phyloP scores from a whole-genome alignment of 257 asterid genomes.

The Solanum piurae region DNA sequence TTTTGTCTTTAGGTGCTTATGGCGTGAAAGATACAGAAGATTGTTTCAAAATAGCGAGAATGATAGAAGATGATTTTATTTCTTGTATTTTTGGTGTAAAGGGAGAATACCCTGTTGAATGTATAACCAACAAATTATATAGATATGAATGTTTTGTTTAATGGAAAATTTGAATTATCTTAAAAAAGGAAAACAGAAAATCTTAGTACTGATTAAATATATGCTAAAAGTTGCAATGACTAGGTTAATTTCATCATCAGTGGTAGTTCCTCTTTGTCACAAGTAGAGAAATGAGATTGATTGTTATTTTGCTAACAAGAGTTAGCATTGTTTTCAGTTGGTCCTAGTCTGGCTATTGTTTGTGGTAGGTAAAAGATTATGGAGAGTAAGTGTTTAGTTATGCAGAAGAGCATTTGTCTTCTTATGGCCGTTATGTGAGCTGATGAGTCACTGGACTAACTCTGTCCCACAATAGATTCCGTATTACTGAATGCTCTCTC shows the following conservation, averaged over 20 bases:
- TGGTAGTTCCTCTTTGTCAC: not conserved
- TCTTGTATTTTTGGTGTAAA: not conserved
- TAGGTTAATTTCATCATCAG: not conserved
- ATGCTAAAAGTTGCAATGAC: not conserved
- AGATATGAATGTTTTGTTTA: not conserved
- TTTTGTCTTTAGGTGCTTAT: not conserved
- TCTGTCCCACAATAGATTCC: not conserved
- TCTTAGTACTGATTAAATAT: not conserved
- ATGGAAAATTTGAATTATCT: not conserved
- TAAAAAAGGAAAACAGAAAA: not conserved
- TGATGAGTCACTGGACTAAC: not conserved
- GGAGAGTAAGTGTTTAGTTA: not conserved
- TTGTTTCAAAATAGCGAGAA: not conserved
- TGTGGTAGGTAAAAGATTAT: not conserved
- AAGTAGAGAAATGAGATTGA: not conserved
- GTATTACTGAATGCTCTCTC: not conserved
- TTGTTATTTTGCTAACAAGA: not conserved
- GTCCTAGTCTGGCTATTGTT: not conserved
- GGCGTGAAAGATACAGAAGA: not conserved
- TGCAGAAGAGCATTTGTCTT: not conserved
- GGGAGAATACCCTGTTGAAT: not conserved
- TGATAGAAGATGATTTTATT: not conserved
- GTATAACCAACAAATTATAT: not conserved
- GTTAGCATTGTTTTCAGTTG: not conserved
- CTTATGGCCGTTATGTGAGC: not conserved